Conservation (phyloP, 371 early-diverging fungal genomes). For the Capniomyces stellatus region DNA sequence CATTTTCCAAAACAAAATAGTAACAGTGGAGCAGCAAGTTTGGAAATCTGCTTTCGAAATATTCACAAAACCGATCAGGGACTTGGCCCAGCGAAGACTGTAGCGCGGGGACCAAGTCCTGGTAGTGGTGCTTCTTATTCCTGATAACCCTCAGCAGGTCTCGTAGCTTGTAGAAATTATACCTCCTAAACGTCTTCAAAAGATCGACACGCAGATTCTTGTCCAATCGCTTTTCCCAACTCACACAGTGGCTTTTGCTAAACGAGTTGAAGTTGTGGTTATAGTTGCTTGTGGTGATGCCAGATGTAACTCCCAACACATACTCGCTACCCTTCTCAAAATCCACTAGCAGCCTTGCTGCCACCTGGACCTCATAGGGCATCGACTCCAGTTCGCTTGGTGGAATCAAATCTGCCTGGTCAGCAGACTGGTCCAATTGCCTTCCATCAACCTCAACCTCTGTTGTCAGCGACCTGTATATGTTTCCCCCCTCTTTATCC, state of each 20-base stretch:
- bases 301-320: slow-evolving; percentile 18
- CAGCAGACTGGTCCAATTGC: no score
- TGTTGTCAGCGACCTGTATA: no score
- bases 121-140: slow-evolving; percentile 96
- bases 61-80: slow-evolving; percentile 70
- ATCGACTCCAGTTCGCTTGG: no score
- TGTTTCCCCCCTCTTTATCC: neutral
- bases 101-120: slow-evolving; percentile 65
- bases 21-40: slow-evolving; percentile 45
- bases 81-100: slow-evolving; percentile 63
- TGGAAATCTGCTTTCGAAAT: slow-evolving; percentile 83
- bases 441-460: no score
- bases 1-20: slow-evolving; percentile 25
- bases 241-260: slow-evolving; percentile 13
- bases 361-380: slow-evolving; percentile 1
- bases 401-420: no score
- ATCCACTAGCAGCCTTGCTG: slow-evolving; percentile 12
- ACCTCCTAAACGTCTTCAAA: slow-evolving; percentile 66
- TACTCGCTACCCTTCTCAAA: slow-evolving; percentile 22
- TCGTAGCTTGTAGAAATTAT: slow-evolving; percentile 62
- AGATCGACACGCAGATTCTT: slow-evolving; percentile 57
- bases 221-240: slow-evolving; percentile 76
- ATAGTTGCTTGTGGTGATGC: neutral
- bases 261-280: neutral
- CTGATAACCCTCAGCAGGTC: slow-evolving; percentile 83